Base-by-base conservation (phyloP, 352 stramenopile species). In the Albugo candida region DNA sequence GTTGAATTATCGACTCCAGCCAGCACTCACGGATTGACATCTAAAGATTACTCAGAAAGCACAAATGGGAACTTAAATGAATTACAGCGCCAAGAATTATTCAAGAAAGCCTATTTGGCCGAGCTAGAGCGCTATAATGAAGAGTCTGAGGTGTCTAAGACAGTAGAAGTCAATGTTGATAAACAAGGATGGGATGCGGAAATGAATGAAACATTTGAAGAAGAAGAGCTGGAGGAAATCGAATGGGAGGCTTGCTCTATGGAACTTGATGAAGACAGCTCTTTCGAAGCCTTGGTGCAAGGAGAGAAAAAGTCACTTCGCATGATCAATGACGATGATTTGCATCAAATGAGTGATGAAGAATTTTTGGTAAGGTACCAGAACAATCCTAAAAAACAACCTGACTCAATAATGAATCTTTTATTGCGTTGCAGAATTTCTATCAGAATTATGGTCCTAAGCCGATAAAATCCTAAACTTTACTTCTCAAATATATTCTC, bases 91-190 rank as follows among this genome's bases (percentile, higher is more conserved):
- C 73, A 91, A 47, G 78, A 91, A 53, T 73, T 71, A 24, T 91
- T 88, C 49, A 72, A 83, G 39, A 68, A 64, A 41, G 78, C 73
- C 10, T 91, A 91, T 51, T 76, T 87, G 54, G 71, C 70, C 2
- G 78, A 91, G 38, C 49, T 91, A 13, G 75, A 87, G 51, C 69
- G 78, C 11, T 91, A 91, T 61, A 91, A 91, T 45, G 75, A 80
- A 47, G 76, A 88, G 51, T 83, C 84, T 51, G 55, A 75, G 11
- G 78, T 81, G 43, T 58, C 61, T 21, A 70, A 85, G 41, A 67
- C 83, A 46, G 78, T 92, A 19, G 70, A 88, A 50, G 66, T 85
- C 2, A 56, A 83, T 47, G 72, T 86, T 14, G 76, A 86, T 52
- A 81, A 75, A 44, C 71, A 89, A 55, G 76, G 72, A 11, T 88